Conservation (phyloP, 495 filamentous ascomycete species). For the Penicillium steckii region DNA sequence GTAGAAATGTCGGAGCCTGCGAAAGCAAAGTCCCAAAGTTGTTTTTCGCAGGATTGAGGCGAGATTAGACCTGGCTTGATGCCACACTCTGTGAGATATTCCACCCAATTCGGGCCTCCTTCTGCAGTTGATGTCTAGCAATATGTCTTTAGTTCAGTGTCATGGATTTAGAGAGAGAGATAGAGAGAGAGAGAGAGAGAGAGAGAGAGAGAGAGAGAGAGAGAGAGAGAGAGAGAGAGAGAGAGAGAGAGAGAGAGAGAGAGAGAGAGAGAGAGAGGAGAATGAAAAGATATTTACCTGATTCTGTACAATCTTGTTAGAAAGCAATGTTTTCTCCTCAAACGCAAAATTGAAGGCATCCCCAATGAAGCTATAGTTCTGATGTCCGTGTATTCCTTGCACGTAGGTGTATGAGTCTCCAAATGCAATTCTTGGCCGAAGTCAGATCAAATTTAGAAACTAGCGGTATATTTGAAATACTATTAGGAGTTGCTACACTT, state of each 20-base stretch:
- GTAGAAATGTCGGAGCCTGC: constrained; percentile 50
- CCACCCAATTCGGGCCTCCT: constrained; percentile 51
- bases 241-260: too few species aligned
- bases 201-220: too few species aligned
- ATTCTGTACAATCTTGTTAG: constrained; percentile 50
- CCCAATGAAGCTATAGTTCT: constrained; percentile 52
- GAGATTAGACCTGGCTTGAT: constrained; percentile 32
- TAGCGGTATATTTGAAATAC: not conserved
- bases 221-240: too few species aligned
- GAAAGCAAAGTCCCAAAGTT: constrained; percentile 58
- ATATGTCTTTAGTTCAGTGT: not conserved
- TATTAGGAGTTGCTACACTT: constrained; percentile 5
- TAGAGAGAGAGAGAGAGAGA: too few species aligned
- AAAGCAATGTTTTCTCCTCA: constrained; percentile 37
- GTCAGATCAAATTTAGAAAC: not conserved
- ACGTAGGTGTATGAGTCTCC: constrained; percentile 57
- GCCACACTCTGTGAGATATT: constrained; percentile 48
- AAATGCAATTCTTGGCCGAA: constrained; percentile 37
- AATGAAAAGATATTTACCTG: constrained; percentile 23
- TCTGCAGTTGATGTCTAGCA: constrained; percentile 40
- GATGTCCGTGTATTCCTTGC: constrained; percentile 46
- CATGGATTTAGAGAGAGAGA: too few species aligned
- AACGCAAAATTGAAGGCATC: constrained; percentile 39
- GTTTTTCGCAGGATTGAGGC: constrained; percentile 36
- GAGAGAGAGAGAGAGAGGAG: too few species aligned